Conservation (phyloP, 495 filamentous ascomycete species). For the Talaromyces adpressus region DNA sequence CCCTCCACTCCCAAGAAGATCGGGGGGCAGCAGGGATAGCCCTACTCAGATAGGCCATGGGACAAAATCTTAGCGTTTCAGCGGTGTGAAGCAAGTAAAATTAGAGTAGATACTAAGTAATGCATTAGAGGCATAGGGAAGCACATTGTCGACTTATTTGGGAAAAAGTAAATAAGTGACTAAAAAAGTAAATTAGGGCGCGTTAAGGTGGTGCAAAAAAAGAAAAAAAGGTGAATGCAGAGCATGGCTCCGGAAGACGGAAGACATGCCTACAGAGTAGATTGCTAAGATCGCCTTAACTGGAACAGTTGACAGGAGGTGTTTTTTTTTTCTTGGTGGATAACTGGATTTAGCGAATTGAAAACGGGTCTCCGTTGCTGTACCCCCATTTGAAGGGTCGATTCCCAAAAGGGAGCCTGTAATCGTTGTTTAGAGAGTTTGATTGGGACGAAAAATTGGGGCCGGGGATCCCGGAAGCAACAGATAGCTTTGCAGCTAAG, state of each 20-base stretch:
- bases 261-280: background rate
- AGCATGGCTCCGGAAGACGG: background rate
- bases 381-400: background rate
- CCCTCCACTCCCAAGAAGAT: background rate
- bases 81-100: slow-evolving; percentile 4
- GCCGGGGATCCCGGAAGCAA: slow-evolving; percentile 1
- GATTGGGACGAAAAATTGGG: background rate
- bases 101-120: background rate
- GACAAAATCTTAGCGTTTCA: background rate
- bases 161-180: background rate
- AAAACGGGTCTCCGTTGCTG: background rate
- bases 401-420: background rate
- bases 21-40: background rate
- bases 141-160: background rate
- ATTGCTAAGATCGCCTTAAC: background rate
- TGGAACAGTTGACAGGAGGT: background rate
- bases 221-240: background rate
- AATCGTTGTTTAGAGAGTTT: background rate
- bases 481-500: background rate
- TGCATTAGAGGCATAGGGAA: background rate
- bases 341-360: background rate
- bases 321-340: background rate
- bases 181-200: background rate
- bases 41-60: background rate
- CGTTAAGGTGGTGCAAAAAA: background rate